Base-by-base conservation (phyloP, 2,329 filamentous ascomycete species). In the Aspergillus brunneoviolaceus region DNA sequence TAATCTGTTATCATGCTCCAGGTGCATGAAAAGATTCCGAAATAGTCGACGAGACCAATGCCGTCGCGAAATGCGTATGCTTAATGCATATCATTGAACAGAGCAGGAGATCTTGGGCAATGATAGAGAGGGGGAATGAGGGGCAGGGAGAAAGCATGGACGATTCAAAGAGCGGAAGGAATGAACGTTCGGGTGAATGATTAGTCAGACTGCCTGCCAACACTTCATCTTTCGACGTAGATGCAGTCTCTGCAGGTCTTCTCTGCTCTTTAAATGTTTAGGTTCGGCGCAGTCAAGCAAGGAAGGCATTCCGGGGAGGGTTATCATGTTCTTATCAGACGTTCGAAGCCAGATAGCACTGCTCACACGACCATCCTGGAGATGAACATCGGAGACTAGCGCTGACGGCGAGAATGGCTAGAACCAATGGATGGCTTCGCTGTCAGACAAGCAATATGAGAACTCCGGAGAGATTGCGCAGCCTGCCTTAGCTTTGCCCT, bases 401-500 rank as follows among this genome's bases (percentile, higher is more conserved):
- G 35, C 51, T 47, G 33, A 53, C 27, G 1, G 48, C 25, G 48
- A 49, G 52, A 23, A 21, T 16, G 25, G 7, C 14, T 23, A 50
- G 49, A 29, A 31, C 52, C 42, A 35, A 48, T 55, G 5, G 52
- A 29, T 7, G n/a, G 6, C 16, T 33, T 11, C 1, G 12, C 19
- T 49, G 52, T 48, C 5, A 55, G 53, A 55, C 42, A 49, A 55
- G 53, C 53, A 25, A 55, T 55, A 33, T 55, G 42, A 12, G 42
- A 35, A 21, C 14, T 35, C 21, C 5, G 7, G 16, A 23, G 27
- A 23, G 27, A 21, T 27, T 55, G 53, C 53, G 45, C 29, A 31
- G 53, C 42, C 31, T 55, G 53, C 53, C 42, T 55, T 55, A 49
- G 42, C 25, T 31, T 19, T 31, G 27, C 14, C n/a, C 42, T 29